Evolutionary conservation across 805 yeast species (phyloP), one percentile per base, ranked within the genome.

Genomic region (Monosporozyma servazzii): DNA sequence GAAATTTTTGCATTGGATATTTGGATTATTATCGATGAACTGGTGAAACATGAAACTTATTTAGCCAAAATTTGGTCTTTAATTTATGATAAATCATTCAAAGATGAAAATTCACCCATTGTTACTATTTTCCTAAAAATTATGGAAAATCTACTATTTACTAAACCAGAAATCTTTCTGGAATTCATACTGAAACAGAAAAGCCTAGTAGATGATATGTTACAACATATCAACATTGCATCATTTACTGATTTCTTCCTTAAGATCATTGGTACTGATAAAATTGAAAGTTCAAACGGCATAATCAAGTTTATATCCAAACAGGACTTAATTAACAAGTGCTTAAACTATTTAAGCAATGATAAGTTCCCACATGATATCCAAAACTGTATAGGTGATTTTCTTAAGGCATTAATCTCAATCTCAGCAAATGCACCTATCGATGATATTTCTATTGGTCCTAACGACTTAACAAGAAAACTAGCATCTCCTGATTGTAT

Each of bases 361-460:
- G 83, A 87, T 0, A 76, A 76, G 10, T 72, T 75, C 15, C 58
- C 60, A 25, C 70, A 88, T 6, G 81, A 86, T 47, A 80, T 81
- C 49, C 97, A 91, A 66, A 80, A 90, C 5, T 90, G 96, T 3
- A 87, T 91, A 3, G 95, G 96, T 21, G 99, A 91, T 66, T 89
- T 91, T 61, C 70, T 91, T 45, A 91, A 91, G 64, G 96, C 96
- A 0, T 77, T 91, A 58, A 87, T 91, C 37, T 84, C 96, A 5
- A 86, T 91, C 27, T 86, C 96, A 13, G 95, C 96, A 6, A 90
- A 89, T 63, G 88, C 85, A 2, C 89, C 86, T 56, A 83, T 88
- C 43, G 74, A 71, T 51, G 74, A 71, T 47, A 82, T 91, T 33
- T 86, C 95, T 6, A 86, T 91, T 48, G 99, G 99, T 0, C 98